Conservation (phyloP, 495 filamentous ascomycete species). For the Glutinoglossum americanum region DNA sequence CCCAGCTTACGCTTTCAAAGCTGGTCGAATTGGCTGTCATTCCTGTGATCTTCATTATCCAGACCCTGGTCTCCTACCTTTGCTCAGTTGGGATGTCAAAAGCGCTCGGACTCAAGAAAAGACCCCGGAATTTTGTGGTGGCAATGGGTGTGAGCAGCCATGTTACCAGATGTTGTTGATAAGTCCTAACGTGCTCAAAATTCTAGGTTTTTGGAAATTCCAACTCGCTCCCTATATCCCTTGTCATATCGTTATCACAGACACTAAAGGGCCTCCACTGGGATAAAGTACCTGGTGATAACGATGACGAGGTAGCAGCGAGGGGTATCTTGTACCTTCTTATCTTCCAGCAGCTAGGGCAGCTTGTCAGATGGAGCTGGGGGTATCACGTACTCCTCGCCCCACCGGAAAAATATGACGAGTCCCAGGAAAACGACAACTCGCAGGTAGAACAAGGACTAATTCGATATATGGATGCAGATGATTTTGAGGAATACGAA, state of each 20-base stretch:
- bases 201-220: conserved; percentile 80
- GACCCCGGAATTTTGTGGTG: conserved; percentile 77
- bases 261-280: conserved; percentile 84
- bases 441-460: conserved; percentile 38
- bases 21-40: conserved; percentile 80
- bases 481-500: conserved; percentile 18
- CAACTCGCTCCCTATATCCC: conserved; percentile 90
- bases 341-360: conserved; percentile 94
- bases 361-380: conserved; percentile 94
- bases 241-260: conserved; percentile 81
- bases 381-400: conserved; percentile 83
- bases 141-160: conserved; percentile 61
- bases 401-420: conserved; percentile 47
- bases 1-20: conserved; percentile 78
- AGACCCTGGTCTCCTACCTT: conserved; percentile 63
- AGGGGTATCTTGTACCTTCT: conserved; percentile 86
- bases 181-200: conserved; percentile 3
- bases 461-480: conserved; percentile 38
- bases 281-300: conserved; percentile 75
- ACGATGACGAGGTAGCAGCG: conserved; percentile 83
- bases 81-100: conserved; percentile 48
- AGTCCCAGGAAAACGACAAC: conserved; percentile 27
- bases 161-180: background rate
- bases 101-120: conserved; percentile 58
- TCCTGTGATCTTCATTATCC: conserved; percentile 74